Evolutionary conservation across 495 filamentous ascomycete species (phyloP).

Genomic region (Tuber indicum): DNA sequence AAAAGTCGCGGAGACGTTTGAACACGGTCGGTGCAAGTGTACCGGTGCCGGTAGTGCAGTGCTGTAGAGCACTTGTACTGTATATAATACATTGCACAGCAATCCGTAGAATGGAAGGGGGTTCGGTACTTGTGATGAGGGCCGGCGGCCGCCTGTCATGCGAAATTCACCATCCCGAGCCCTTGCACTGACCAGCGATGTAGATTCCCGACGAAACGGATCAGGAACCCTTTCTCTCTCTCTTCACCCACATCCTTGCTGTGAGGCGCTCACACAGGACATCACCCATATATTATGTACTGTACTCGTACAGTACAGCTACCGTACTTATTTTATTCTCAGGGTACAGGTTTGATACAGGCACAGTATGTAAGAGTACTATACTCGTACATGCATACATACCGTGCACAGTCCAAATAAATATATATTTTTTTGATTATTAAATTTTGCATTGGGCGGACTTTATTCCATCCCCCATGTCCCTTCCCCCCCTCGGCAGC

Average conservation of each 20-base stretch:
- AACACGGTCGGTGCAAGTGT: not conserved
- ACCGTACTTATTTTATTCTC: not conserved
- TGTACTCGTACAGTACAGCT: not conserved
- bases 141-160: conserved; percentile 6
- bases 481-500: conserved; percentile 13
- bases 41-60: not conserved
- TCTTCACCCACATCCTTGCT: not conserved
- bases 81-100: not conserved
- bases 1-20: not conserved
- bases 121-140: not conserved
- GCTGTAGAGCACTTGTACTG: not conserved
- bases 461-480: not conserved
- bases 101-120: conserved; percentile 11
- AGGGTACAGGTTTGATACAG: not conserved
- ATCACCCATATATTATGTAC: not conserved
- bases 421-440: not conserved
- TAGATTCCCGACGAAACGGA: conserved; percentile 39
- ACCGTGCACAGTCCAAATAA: not conserved
- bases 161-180: conserved; percentile 13
- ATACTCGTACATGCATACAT: not conserved
- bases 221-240: conserved; percentile 32
- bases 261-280: conserved; percentile 18
- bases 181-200: conserved; percentile 30
- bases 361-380: not conserved
- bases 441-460: conserved; percentile 1